phyloP scores from a whole-genome alignment of 2,329 filamentous ascomycete genomes.

The Cytospora chrysosperma region DNA sequence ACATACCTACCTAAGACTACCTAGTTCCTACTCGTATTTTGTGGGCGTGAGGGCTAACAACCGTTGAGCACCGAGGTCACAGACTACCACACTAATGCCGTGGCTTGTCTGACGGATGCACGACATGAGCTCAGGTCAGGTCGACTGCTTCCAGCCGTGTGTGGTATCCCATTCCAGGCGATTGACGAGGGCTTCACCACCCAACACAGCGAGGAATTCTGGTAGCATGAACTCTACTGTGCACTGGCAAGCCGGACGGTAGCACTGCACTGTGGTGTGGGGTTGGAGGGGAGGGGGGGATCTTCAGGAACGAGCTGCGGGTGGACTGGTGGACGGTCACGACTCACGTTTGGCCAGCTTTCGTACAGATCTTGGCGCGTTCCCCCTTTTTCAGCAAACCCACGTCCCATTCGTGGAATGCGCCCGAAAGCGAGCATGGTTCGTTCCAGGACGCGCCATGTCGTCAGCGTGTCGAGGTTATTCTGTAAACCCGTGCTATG shows the following conservation, averaged over 20 bases:
- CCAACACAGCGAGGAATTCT: background rate
- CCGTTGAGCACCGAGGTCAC: background rate
- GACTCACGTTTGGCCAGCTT: slow-evolving; percentile 12
- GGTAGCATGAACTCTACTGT: background rate
- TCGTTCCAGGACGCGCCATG: slow-evolving; percentile 16
- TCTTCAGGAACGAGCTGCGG: background rate
- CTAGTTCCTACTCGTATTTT: background rate
- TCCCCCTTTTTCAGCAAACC: slow-evolving; percentile 17
- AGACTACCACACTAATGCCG: background rate
- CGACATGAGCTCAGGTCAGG: slow-evolving; percentile 13
- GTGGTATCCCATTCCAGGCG: background rate
- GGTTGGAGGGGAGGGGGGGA: too few relatives aligned
- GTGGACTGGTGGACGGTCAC: background rate
- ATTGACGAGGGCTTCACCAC: background rate
- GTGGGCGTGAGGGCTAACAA: background rate
- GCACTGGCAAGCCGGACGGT: background rate
- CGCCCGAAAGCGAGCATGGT: background rate
- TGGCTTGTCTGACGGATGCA: slow-evolving; percentile 15
- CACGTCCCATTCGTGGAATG: slow-evolving; percentile 14
- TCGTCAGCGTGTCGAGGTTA: background rate
- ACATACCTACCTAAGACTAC: too few relatives aligned
- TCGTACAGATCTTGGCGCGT: slow-evolving; percentile 15
- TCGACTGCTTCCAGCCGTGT: slow-evolving; percentile 12
- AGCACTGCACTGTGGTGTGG: slow-evolving; percentile 17
- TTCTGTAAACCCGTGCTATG: background rate